These are phyloP conservation scores for Neoboletus magnificus DNA, from an alignment of 768 basidiomycete genomes.

Conservation along the genomic window DNA sequence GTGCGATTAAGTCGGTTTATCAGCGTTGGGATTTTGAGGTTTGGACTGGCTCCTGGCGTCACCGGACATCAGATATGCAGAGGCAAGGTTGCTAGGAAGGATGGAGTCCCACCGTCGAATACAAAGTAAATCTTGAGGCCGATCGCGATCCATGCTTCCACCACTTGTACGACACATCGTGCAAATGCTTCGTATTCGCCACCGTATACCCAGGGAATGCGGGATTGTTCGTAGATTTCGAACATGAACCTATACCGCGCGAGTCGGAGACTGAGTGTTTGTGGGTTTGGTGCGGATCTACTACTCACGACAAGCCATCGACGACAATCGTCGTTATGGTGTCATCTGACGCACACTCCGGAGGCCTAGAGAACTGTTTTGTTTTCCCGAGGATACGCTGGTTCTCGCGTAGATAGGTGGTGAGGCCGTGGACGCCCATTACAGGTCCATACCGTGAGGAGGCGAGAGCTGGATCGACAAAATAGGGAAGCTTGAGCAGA, in stretches of 20 bases:
- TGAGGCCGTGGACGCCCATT: constrained; percentile 54
- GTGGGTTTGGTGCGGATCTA: background rate
- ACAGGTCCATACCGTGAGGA: constrained; percentile 13
- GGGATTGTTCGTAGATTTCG: constrained; percentile 54
- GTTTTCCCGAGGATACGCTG: constrained; percentile 38
- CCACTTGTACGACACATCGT: constrained; percentile 45
- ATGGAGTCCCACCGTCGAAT: constrained; percentile 62
- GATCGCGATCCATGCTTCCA: constrained; percentile 64
- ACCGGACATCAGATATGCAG: constrained; percentile 11
- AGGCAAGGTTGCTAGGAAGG: constrained; percentile 14
- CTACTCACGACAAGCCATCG: constrained; percentile 85
- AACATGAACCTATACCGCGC: constrained; percentile 66
- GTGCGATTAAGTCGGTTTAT: constrained; percentile 56
- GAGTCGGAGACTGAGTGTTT: constrained; percentile 7
- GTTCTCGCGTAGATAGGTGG: constrained; percentile 50
- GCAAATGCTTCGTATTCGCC: constrained; percentile 69
- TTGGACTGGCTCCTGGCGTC: constrained; percentile 49
- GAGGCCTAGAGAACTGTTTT: constrained; percentile 32
- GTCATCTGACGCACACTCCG: constrained; percentile 1
- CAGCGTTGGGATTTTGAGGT: constrained; percentile 69
- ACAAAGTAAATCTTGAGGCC: constrained; percentile 70
- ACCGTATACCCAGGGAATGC: constrained; percentile 81
- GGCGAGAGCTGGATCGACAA: background rate
- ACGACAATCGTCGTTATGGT: constrained; percentile 54
- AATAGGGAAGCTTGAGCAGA: background rate